Evolutionary conservation across 257 asterid genomes (phyloP).

Genomic region (Lithospermum erythrorhizon): DNA sequence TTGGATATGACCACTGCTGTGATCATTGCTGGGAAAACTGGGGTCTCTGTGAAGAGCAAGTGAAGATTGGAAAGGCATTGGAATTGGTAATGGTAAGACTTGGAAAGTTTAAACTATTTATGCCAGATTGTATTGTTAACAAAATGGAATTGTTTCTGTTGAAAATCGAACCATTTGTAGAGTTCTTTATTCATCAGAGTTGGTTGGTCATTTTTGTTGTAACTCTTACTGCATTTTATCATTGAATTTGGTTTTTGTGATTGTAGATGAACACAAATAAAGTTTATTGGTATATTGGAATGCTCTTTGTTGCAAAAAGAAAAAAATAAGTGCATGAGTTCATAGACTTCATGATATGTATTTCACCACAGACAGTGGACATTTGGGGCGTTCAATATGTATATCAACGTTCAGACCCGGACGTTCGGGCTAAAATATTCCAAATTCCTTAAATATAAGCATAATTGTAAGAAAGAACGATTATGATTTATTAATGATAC

Average conservation of each 20-base stretch:
- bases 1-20: conserved; percentile 56
- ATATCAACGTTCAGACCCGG: too few species aligned
- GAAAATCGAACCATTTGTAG: neutral
- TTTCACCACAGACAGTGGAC: too few species aligned
- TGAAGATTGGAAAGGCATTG: conserved; percentile 10
- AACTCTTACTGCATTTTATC: neutral
- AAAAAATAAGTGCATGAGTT: too few species aligned
- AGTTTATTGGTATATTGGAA: too few species aligned
- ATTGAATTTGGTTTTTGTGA: neutral
- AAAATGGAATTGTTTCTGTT: neutral
- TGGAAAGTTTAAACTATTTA: too few species aligned
- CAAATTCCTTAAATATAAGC: too few species aligned
- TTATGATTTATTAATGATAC: too few species aligned
- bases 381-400: too few species aligned
- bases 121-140: neutral
- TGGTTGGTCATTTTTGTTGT: neutral
- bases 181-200: neutral
- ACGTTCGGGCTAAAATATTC: too few species aligned
- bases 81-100: neutral
- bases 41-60: conserved; percentile 53
- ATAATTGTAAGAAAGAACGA: too few species aligned
- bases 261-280: neutral
- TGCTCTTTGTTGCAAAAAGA: neutral
- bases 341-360: too few species aligned
- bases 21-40: conserved; percentile 64